Evolutionary conservation across 129 eudicot species (phyloP).

Genomic region (Flaveria bidentis): DNA sequence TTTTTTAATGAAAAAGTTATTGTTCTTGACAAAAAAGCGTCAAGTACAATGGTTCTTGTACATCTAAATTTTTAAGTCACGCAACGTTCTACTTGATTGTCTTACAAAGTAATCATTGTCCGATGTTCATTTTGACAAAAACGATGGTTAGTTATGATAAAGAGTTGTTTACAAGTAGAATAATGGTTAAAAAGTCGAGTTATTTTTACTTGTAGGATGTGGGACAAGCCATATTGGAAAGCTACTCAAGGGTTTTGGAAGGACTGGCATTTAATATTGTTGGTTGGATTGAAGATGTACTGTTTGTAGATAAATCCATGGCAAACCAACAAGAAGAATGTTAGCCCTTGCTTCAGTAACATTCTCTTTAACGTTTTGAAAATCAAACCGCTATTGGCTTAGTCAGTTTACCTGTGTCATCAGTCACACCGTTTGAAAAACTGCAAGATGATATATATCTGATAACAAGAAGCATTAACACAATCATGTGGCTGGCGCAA

Average conservation of each 20-base stretch:
- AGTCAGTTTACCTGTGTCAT: background rate
- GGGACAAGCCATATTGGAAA: conserved; percentile 81
- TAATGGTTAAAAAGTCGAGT: conserved; percentile 4
- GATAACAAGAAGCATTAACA: too few relatives aligned
- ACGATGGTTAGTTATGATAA: too few relatives aligned
- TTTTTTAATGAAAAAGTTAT: background rate
- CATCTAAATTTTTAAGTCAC: background rate
- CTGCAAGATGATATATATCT: background rate
- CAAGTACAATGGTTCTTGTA: background rate
- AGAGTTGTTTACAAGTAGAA: background rate
- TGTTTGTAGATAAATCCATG: conserved; percentile 63
- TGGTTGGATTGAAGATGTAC: conserved; percentile 83
- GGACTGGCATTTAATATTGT: conserved; percentile 80
- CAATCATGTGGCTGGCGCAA: background rate
- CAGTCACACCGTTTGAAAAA: background rate
- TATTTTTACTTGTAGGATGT: conserved; percentile 57
- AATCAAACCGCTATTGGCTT: background rate
- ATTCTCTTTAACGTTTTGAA: background rate
- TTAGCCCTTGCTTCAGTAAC: conserved; percentile 9
- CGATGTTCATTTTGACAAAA: background rate
- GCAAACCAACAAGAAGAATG: conserved; percentile 37
- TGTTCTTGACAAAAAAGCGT: background rate
- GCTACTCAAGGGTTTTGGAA: conserved; percentile 88
- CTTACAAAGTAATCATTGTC: background rate
- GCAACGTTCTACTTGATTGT: background rate